These are phyloP conservation scores for Candida xiaguanensis DNA, from an alignment of 805 yeast genomes.

Conservation along the genomic window DNA sequence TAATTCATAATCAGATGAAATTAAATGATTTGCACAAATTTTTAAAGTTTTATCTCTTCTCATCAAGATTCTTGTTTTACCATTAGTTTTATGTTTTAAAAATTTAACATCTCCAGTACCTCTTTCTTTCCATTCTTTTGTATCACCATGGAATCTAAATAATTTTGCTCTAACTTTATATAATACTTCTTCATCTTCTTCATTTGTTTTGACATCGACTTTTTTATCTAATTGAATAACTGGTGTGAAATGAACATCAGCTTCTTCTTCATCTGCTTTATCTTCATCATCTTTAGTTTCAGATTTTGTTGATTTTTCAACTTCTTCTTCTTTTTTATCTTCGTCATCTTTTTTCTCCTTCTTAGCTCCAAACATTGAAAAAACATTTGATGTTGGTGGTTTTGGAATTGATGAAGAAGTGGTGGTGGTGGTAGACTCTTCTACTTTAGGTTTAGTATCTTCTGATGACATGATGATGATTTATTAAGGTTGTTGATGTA, in stretches of 20 bases:
- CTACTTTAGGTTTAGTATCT: slow-evolving; percentile 16
- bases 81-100: slow-evolving; percentile 78
- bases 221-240: slow-evolving; percentile 90
- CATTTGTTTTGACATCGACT: slow-evolving; percentile 88
- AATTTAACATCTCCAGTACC: slow-evolving; percentile 98
- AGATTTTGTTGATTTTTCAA: slow-evolving; percentile 29
- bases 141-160: slow-evolving; percentile 80
- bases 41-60: slow-evolving; percentile 98
- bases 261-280: slow-evolving; percentile 59
- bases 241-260: slow-evolving; percentile 94
- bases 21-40: slow-evolving; percentile 95
- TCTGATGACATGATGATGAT: slow-evolving; percentile 15
- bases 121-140: slow-evolving; percentile 98
- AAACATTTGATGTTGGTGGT: slow-evolving; percentile 79
- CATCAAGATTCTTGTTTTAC: slow-evolving; percentile 89
- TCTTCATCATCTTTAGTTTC: slow-evolving; percentile 43
- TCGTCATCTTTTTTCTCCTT: slow-evolving; percentile 57
- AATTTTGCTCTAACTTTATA: slow-evolving; percentile 88
- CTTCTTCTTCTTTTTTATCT: slow-evolving; percentile 24
- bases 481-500: neutral
- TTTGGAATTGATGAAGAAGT: slow-evolving; percentile 34
- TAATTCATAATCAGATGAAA: slow-evolving; percentile 75
- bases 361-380: slow-evolving; percentile 94
- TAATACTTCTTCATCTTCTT: slow-evolving; percentile 29
- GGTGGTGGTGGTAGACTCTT: slow-evolving; percentile 18